Conservation (phyloP, 768 basidiomycete genomes). For the Pleurotus tuoliensis region DNA sequence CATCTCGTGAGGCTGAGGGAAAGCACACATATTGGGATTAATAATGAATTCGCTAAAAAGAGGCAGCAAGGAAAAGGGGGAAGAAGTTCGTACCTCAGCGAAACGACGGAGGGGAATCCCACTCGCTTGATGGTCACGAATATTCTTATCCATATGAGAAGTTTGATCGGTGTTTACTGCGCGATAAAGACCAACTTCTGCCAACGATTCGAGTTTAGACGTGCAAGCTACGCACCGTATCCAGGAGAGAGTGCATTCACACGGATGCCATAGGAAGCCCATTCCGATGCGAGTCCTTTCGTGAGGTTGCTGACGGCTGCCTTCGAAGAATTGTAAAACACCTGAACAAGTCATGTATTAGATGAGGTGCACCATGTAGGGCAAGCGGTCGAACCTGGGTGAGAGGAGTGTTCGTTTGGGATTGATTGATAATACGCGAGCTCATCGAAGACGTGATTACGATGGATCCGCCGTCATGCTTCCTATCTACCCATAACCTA, state of each 20-base stretch:
- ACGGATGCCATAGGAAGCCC: constrained; percentile 49
- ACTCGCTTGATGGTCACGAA: constrained; percentile 44
- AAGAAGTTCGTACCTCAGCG: constrained; percentile 36
- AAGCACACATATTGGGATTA: not conserved
- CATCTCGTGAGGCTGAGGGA: constrained; percentile 49
- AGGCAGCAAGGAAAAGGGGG: not conserved
- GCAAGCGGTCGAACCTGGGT: constrained; percentile 36
- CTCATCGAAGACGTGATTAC: constrained; percentile 67
- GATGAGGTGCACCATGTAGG: too few species aligned
- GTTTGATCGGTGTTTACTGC: constrained; percentile 61
- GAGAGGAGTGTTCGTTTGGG: constrained; percentile 38
- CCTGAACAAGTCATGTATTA: constrained; percentile 15
- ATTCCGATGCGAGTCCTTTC: constrained; percentile 61
- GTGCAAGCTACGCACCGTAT: constrained; percentile 35
- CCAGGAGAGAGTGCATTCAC: constrained; percentile 64
- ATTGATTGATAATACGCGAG: constrained; percentile 60
- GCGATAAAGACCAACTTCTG: too few species aligned
- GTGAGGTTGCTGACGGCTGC: constrained; percentile 56
- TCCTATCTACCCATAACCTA: constrained; percentile 42
- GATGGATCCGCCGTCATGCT: constrained; percentile 43
- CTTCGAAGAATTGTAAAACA: constrained; percentile 66
- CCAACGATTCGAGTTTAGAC: too few species aligned
- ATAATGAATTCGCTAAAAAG: not conserved
- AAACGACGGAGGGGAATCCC: constrained; percentile 54
- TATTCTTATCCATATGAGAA: constrained; percentile 42